Base-by-base conservation (phyloP, 2,329 filamentous ascomycete genomes). In the Penicillium sp. region DNA sequence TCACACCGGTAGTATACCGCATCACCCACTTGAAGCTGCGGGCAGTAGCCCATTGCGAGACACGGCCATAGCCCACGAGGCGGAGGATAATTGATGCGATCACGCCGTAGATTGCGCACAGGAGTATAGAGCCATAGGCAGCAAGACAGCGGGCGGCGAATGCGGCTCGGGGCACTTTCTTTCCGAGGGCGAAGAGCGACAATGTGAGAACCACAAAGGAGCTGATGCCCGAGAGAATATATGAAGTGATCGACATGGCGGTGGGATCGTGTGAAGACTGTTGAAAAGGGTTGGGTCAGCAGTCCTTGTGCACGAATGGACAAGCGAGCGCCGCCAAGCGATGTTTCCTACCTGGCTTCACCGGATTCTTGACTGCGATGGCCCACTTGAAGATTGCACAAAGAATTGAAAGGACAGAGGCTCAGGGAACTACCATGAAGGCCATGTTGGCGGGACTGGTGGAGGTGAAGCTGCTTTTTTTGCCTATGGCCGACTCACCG, bases 1-100 rank as follows among this genome's bases (percentile, higher is more conserved):
- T 84, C 50, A 97, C 83, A 60, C 94, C 94, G 0, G 92, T 92
- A 50, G 86, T 84, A 47, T 84, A 75, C 66, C 83, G 82, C 89
- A 96, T 96, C 66, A 85, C 74, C 79, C 86, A 90, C 75, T 93
- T 90, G 83, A 96, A 98, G 63, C 83, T 78, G 61, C 92, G 86
- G 7, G 82, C 95, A 10, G 87, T 87, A 40, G 91, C 87, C 91
- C 92, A 98, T 82, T 98, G 95, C 31, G 90, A 86, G 64, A 92
- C 85, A 56, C 89, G 87, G 60, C 87, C 87, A 68, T 89, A 85
- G 60, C 92, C 92, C 50, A 87, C 67, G 16, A 90, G 69, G 49
- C 89, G 87, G 62, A 98, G 83, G 59, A 85, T 69, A 61, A 93
- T 83, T 46, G 90, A 92, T 31, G 87, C 87, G 49, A 91, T 61